Conservation (phyloP, 768 basidiomycete genomes). For the Termitomyces sp. region DNA sequence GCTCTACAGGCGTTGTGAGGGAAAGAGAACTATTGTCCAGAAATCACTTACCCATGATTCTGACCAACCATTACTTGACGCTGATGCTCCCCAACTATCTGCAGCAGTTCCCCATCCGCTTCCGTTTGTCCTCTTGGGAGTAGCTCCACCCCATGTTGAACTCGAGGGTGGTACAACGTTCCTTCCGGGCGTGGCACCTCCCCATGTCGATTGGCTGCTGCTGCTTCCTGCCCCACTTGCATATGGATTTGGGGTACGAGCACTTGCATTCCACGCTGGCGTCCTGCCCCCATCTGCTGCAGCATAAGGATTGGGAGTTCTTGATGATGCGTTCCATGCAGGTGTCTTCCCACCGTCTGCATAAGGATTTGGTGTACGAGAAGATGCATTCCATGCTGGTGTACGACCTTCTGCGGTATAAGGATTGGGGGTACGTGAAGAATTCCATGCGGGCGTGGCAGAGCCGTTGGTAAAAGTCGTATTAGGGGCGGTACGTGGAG, state of each 20-base stretch:
- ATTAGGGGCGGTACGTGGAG: slow-evolving; percentile 25
- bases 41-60: slow-evolving; percentile 15
- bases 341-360: slow-evolving; percentile 56
- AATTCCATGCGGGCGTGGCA: slow-evolving; percentile 18
- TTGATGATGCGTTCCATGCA: slow-evolving; percentile 56
- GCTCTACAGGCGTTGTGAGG: slow-evolving; percentile 21
- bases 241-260: slow-evolving; percentile 72
- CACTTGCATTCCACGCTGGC: slow-evolving; percentile 59
- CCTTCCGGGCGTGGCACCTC: slow-evolving; percentile 25
- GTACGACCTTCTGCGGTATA: slow-evolving; percentile 52
- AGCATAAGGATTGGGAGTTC: slow-evolving; percentile 68
- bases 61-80: slow-evolving; percentile 18
- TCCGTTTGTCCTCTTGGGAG: slow-evolving; percentile 28
- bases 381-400: slow-evolving; percentile 50
- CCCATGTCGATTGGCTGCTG: slow-evolving; percentile 37
- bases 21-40: neutral
- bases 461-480: slow-evolving; percentile 26
- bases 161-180: slow-evolving; percentile 4
- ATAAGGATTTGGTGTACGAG: slow-evolving; percentile 69
- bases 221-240: slow-evolving; percentile 39
- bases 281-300: slow-evolving; percentile 58
- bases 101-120: slow-evolving; percentile 22
- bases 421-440: slow-evolving; percentile 64
- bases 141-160: slow-evolving; percentile 39
- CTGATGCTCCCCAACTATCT: slow-evolving; percentile 9